Conservation (phyloP, 352 stramenopile species). For the Globisporangium megalacanthum region DNA sequence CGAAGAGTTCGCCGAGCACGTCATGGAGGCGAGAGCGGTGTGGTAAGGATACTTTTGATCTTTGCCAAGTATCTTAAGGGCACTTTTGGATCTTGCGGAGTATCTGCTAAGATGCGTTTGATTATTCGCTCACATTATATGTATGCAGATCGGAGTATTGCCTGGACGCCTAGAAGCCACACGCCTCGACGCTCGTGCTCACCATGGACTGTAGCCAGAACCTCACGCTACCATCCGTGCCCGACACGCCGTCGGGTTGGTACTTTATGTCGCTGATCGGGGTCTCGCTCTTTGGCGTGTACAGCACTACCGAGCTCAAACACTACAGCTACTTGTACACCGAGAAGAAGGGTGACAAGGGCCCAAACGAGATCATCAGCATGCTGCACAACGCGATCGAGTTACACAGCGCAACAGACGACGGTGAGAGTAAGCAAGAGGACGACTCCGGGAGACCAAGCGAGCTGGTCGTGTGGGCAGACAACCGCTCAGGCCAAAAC, state of each 20-base stretch:
- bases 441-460: too few species aligned
- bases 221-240: not conserved
- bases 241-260: conserved; percentile 1
- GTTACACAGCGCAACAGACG: not conserved
- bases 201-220: not conserved
- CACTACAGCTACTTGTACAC: not conserved
- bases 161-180: not conserved
- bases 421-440: not conserved
- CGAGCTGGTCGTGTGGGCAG: not conserved
- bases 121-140: not conserved
- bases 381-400: not conserved
- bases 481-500: not conserved
- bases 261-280: conserved; percentile 2
- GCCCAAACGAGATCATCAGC: not conserved
- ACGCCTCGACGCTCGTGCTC: not conserved
- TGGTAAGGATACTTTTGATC: too few species aligned
- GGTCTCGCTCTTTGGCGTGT: not conserved
- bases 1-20: too few species aligned
- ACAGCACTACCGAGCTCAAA: not conserved
- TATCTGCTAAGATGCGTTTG: too few species aligned
- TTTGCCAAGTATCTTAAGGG: too few species aligned
- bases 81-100: too few species aligned
- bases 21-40: too few species aligned
- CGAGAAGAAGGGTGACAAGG: not conserved
- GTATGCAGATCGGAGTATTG: not conserved